Evolutionary conservation across 1,139 yeast species (phyloP).

Genomic region (Candida sanyaensis): DNA sequence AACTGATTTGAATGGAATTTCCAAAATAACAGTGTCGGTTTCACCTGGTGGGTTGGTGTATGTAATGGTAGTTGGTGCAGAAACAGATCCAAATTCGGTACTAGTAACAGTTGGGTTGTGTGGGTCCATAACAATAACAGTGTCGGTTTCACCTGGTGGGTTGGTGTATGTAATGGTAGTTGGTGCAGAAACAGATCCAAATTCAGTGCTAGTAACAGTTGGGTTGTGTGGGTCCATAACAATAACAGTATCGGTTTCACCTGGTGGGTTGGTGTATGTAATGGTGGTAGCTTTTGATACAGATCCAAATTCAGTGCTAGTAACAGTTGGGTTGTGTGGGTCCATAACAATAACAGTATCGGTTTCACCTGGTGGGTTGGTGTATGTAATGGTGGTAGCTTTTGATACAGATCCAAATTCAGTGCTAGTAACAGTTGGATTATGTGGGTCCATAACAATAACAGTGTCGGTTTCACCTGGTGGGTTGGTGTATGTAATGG

Average conservation of each 20-base stretch:
- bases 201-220: constrained; percentile 1
- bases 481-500: constrained; percentile 13
- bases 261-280: background rate
- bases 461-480: constrained; percentile 12
- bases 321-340: too few species aligned
- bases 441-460: background rate
- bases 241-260: constrained; percentile 14
- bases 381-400: too few species aligned
- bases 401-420: background rate
- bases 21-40: constrained; percentile 11
- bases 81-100: constrained; percentile 1
- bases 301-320: background rate
- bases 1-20: constrained; percentile 7
- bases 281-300: background rate
- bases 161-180: background rate
- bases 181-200: background rate
- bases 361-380: too few species aligned
- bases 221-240: constrained; percentile 14
- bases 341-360: too few species aligned
- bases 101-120: background rate
- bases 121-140: background rate
- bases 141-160: constrained; percentile 12
- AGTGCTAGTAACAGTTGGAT: background rate
- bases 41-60: constrained; percentile 5
- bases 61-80: constrained; percentile 10